Base-by-base conservation (phyloP, 805 yeast species). In the Candida nanaspora region DNA sequence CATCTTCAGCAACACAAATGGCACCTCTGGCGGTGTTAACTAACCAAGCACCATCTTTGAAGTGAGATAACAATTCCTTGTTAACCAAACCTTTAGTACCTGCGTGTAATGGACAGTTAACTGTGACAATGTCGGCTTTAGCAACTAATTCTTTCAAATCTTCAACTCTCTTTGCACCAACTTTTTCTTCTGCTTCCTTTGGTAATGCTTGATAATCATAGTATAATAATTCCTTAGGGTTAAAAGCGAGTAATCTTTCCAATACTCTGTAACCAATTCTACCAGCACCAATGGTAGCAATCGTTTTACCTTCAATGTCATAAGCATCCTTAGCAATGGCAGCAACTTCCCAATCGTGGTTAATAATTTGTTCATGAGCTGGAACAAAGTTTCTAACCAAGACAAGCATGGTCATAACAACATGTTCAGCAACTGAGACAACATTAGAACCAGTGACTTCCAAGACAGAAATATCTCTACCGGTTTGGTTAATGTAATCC, bases 361-460 rank as follows among this genome's bases (percentile, higher is more conserved):
- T 44, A 37, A 74, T 53, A 34, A 83, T 78, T 59, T 79, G 85
- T 41, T 78, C 77, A 57, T 84, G 88, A 22, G 88, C 84, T 31
- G 87, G 87, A 42, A 80, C 83, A 58, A 80, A 84, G 72, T 84
- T 84, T 57, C 88, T 74, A 29, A 84, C 81, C 52, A 83, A 69
- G 20, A 71, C 73, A 50, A 83, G 68, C 51, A 84, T 83, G 36
- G 86, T 78, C 82, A 84, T 77, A 37, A 83, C 59, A 35, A 75
- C 89, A 54, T 84, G 91, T 62, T 83, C 93, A 14, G 93, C 91
- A 36, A 84, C 93, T 14, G 88, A 80, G 19, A 72, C 74, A 37
- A 83, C 88, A 57, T 84, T 84, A 40, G 88, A 81, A 6, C 93
- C 91, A 22, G 94, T 84, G 41, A 84, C 93, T 63, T 84, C 93